Base-by-base conservation (phyloP, 345 rosid species). In the Isatis tinctoria region DNA sequence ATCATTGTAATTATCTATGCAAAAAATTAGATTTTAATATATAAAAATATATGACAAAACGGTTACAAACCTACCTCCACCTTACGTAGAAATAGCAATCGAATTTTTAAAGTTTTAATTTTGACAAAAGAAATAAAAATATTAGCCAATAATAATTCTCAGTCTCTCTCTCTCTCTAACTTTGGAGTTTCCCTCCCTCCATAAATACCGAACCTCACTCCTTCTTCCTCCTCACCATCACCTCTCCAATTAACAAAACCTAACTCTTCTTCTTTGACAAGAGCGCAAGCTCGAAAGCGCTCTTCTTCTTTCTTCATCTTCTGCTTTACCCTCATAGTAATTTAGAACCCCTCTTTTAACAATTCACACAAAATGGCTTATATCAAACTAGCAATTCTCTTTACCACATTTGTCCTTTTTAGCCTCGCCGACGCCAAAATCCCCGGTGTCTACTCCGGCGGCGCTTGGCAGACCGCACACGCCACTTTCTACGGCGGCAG, bases 401-500 rank as follows among this genome's bases (percentile, higher is more conserved):
- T 77, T 6, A 65, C 72, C 52, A 65, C 80, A 58, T 79, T 87
- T 16, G 20, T 83, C 56, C 18, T 82, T 26, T 49, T 70, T 13
- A 51, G 27, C 35, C 28, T 77, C 17, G 79, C 62, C 40, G 84
- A 88, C 18, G 92, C 90, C 4, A 87, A 75, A 74, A 81, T 83
- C 62, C 89, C 90, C 0, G 92, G 94, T 3, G 79, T 69, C 40
- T 91, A 83, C 83, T 12, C 70, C 5, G 91, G 92, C 0, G 84
- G 81, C 9, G 59, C 60, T 0, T 94, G 98, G 98, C 82, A 90
- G 75, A 85, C 47, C 5, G 97, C 98, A 18, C 97, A 91, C 53
- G 98, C 98, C 66, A 91, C 98, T 45, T 94, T 90, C 75, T 94
- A 94, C 26, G 98, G 98, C 2, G 97, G 97, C 37, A 85, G 70